Base-by-base conservation (phyloP, 805 yeast species). In the Barnettozyma vustinii region DNA sequence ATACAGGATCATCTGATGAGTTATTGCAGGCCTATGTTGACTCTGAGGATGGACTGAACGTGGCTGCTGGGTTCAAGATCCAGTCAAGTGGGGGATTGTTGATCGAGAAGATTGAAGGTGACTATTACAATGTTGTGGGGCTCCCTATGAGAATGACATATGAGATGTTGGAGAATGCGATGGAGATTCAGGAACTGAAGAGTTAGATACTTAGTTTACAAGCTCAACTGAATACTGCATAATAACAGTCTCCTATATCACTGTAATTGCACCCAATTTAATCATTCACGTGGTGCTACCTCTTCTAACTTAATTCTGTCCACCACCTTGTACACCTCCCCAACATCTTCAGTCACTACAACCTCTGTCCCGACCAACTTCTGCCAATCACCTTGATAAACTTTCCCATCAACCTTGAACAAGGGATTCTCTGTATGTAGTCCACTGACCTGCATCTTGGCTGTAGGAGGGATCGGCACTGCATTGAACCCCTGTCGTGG, bases 1-100 rank as follows among this genome's bases (percentile, higher is more conserved):
- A 77, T 47, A 53, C 67, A 9, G 49, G 60, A 1, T 65, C 81
- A 13, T 72, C 81, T 1, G 80, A 79, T 54, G 79, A 72, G n/a
- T 70, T 83, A 37, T 59, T 92, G 4, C 60, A 75, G 23, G 69
- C 72, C 15, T 92, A 92, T 63, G 84, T 86, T 10, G 74, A 73
- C 2, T 68, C 82, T 2, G 83, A 76, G 20, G 97, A 92, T 62
- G 98, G 94, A 1, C 48, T 73, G 8, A 75, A 76, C 43, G 97
- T 87, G 1, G 96, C 98, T 2, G 99, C 97, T 6, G 99, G 99
- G 1, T 91, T 87, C 68, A 82, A 81, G 57, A 82, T 85, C 51
- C 98, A 92, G 66, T 87, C 83, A 0, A 62, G 64, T 9, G 94
- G 95, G 2, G 81, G 85, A 1, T 60, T 83, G 35, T 67, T 92